Conservation (phyloP, 306 rosid genomes). For the Quercus robur region DNA sequence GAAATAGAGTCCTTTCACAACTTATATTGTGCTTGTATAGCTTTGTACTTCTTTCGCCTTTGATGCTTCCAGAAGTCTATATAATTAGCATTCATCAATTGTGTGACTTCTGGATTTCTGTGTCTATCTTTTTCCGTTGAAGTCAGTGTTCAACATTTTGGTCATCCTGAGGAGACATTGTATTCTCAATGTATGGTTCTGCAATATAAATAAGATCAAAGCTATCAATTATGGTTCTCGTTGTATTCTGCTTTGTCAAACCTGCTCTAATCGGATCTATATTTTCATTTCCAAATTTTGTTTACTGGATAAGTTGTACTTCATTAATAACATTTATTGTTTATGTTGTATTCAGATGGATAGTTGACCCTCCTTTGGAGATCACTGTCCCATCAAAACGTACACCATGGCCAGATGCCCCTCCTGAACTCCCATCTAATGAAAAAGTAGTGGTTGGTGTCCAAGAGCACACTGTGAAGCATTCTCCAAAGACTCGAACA, state of each 20-base stretch:
- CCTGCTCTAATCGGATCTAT: neutral
- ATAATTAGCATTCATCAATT: neutral
- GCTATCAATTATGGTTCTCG: neutral
- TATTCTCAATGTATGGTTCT: neutral
- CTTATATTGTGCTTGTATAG: neutral
- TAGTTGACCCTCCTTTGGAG: conserved; percentile 88
- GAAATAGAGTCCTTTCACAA: neutral
- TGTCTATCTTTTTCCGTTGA: neutral
- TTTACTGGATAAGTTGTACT: neutral
- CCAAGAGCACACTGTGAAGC: conserved; percentile 51
- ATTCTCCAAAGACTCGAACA: conserved; percentile 54
- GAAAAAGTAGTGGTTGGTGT: conserved; percentile 38
- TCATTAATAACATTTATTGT: neutral
- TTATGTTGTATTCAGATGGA: conserved; percentile 60
- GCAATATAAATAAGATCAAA: neutral
- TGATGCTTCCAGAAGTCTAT: neutral
- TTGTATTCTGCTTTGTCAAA: neutral
- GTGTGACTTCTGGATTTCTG: neutral
- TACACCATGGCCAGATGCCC: conserved; percentile 96
- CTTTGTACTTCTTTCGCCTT: neutral
- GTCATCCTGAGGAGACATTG: neutral
- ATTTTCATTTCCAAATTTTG: neutral
- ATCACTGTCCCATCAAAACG: conserved; percentile 82
- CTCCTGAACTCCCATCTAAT: conserved; percentile 79
- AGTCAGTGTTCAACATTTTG: neutral